A percentile compares a stretch with the other conserved stretches of the same genome.
These are phyloP conservation scores for Thraustotheca clavata DNA, from an alignment of 352 stramenopile species.

Conservation along the genomic window DNA sequence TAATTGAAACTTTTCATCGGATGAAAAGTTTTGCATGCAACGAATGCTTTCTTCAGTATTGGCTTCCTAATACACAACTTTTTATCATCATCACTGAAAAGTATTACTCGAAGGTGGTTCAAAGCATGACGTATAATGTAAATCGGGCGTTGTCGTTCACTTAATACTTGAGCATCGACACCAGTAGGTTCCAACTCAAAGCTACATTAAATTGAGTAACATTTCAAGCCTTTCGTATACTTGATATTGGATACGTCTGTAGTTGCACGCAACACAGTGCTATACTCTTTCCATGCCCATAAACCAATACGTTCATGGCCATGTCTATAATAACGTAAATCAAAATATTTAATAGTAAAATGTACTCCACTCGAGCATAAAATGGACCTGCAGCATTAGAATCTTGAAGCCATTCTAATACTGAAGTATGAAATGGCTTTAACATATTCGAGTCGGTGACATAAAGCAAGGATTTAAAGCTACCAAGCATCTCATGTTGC, in stretches of 20 bases:
- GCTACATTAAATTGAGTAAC: slow-evolving; percentile 25
- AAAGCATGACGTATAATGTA: slow-evolving; percentile 72
- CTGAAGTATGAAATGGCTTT: slow-evolving; percentile 68
- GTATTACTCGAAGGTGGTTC: slow-evolving; percentile 58
- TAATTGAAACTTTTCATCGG: slow-evolving; percentile 62
- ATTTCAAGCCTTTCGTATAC: slow-evolving; percentile 26
- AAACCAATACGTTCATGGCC: slow-evolving; percentile 50
- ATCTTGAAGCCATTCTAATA: slow-evolving; percentile 64
- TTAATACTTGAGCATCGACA: slow-evolving; percentile 25
- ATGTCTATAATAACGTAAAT: slow-evolving; percentile 30
- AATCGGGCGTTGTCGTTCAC: slow-evolving; percentile 25
- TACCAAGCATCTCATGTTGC: slow-evolving; percentile 40
- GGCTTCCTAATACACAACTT: slow-evolving; percentile 33
- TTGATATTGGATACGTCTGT: slow-evolving; percentile 65
- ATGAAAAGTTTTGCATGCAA: slow-evolving; percentile 40
- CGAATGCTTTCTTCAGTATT: slow-evolving; percentile 33
- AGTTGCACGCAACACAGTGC: slow-evolving; percentile 32
- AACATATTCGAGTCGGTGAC: slow-evolving; percentile 35
- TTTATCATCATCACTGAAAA: neutral
- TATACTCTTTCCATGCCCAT: slow-evolving; percentile 55
- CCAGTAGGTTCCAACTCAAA: slow-evolving; percentile 46
- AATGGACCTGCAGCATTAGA: slow-evolving; percentile 35
- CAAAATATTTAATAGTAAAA: neutral
- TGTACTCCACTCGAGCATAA: slow-evolving; percentile 26
- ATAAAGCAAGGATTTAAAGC: slow-evolving; percentile 50